A percentile compares a stretch with the other conserved stretches of the same genome.
Evolutionary conservation across 2,329 filamentous ascomycete genomes (phyloP).

Genomic region (Neonectria hederae): DNA sequence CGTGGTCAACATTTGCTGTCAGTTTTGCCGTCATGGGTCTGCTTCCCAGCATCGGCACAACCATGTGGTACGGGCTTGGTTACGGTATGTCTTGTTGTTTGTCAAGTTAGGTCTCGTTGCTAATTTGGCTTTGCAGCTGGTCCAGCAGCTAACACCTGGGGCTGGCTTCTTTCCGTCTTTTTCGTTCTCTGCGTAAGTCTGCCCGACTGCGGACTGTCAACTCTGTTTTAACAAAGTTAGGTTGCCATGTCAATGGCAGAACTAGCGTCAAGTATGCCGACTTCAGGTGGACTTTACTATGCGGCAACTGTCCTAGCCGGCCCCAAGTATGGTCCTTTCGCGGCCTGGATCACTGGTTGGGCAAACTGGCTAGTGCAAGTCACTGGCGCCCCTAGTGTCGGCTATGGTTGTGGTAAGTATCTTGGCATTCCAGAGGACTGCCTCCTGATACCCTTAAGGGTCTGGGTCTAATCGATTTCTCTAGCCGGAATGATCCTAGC

Average conservation of each 20-base stretch:
- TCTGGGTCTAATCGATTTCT: neutral
- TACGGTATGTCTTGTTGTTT: constrained; percentile 5
- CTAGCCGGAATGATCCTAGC: constrained; percentile 24
- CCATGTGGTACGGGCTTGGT: constrained; percentile 25
- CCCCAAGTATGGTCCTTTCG: constrained; percentile 23
- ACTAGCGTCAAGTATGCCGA: constrained; percentile 24
- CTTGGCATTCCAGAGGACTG: neutral
- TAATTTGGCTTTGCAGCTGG: constrained; percentile 8
- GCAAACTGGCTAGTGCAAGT: constrained; percentile 26
- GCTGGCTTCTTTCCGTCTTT: constrained; percentile 22
- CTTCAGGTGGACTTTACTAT: constrained; percentile 23
- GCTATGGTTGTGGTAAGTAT: constrained; percentile 24
- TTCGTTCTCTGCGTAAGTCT: constrained; percentile 24
- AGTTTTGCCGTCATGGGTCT: constrained; percentile 26
- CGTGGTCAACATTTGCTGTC: constrained; percentile 21
- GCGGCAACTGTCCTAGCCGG: constrained; percentile 22
- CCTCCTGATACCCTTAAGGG: neutral
- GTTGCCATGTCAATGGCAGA: constrained; percentile 28
- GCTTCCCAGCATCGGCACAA: constrained; percentile 23
- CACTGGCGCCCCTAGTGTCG: constrained; percentile 22
- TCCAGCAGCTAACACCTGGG: constrained; percentile 26
- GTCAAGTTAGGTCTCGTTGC: neutral
- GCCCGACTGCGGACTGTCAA: neutral
- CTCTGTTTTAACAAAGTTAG: neutral
- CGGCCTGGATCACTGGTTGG: constrained; percentile 25